A percentile compares a stretch with the other conserved stretches of the same genome.
Evolutionary conservation across 129 eudicot genomes (phyloP).

Genomic region (Pulicaria dysenterica): DNA sequence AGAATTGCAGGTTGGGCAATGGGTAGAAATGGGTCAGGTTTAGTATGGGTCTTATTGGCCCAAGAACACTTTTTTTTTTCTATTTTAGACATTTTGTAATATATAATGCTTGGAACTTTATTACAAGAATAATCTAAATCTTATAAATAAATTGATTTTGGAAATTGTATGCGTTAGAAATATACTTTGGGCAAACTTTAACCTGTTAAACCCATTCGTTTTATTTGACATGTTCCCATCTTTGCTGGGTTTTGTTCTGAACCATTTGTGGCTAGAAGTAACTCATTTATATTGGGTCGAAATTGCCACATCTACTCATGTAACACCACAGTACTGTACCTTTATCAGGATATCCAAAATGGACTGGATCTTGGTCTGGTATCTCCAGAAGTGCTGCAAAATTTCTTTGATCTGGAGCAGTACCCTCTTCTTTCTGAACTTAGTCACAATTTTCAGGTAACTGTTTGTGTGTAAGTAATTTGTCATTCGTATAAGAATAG

Average conservation of each 20-base stretch:
- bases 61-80: not conserved
- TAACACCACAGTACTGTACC: not conserved
- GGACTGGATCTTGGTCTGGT: conserved; percentile 98
- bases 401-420: conserved; percentile 86
- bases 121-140: conserved; percentile 3
- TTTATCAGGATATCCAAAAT: conserved; percentile 80
- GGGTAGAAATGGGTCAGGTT: not conserved
- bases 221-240: not conserved
- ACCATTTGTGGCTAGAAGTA: not conserved
- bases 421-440: conserved; percentile 84
- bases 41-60: not conserved
- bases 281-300: not conserved
- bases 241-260: not conserved
- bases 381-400: conserved; percentile 93
- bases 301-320: not conserved
- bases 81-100: not conserved
- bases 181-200: not conserved
- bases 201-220: not conserved
- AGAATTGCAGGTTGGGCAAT: not conserved
- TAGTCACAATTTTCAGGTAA: conserved; percentile 86
- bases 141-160: not conserved
- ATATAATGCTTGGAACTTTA: not conserved
- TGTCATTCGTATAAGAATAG: not conserved
- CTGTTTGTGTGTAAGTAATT: not conserved
- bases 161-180: not conserved